These are phyloP conservation scores for Turnera subulata DNA, from an alignment of 345 rosid species.

Conservation along the genomic window DNA sequence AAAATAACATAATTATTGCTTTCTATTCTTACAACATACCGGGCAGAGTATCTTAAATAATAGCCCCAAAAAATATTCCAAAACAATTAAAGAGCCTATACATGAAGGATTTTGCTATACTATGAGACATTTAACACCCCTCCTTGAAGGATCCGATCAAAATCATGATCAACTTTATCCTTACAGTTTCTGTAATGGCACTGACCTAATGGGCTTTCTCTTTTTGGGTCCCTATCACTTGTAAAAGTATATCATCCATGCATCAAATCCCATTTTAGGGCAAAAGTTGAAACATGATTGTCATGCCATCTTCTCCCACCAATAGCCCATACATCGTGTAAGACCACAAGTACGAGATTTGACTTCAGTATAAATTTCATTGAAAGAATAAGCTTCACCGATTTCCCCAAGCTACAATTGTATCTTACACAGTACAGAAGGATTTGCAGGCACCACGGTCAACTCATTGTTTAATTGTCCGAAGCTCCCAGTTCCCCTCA, in stretches of 20 bases:
- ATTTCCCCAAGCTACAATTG: not conserved
- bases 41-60: slow-evolving; percentile 3
- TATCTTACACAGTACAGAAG: not conserved
- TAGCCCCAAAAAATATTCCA: not conserved
- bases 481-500: slow-evolving; percentile 97
- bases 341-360: no score
- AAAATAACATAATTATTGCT: slow-evolving; percentile 11
- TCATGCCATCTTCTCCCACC: no score
- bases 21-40: slow-evolving; percentile 21
- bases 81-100: slow-evolving; percentile 6
- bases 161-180: not conserved
- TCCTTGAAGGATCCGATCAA: not conserved
- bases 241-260: no score
- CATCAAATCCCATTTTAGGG: not conserved
- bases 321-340: not conserved
- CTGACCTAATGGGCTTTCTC: not conserved
- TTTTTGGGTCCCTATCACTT: not conserved
- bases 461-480: slow-evolving; percentile 50
- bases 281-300: no score
- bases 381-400: not conserved
- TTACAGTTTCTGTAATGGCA: slow-evolving; percentile 5
- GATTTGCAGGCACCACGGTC: not conserved
- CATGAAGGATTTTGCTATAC: slow-evolving; percentile 14
- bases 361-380: no score
- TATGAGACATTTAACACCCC: not conserved